Base-by-base conservation (phyloP, 2,329 filamentous ascomycete genomes). In the Metarhizium anisopliae region DNA sequence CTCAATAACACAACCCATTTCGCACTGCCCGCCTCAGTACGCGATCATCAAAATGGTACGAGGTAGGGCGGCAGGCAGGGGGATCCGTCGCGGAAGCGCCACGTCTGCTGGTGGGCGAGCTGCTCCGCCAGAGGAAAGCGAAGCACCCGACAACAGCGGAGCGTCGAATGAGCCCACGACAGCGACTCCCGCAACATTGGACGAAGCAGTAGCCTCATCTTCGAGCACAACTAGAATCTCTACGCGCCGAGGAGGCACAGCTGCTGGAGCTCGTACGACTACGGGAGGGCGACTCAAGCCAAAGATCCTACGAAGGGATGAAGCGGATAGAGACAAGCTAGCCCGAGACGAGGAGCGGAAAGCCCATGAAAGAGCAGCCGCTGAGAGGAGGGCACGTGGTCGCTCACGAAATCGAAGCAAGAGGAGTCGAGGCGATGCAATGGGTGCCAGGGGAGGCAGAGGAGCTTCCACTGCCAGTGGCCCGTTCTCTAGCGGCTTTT, bases 291-390 rank as follows among this genome's bases (percentile, higher is more conserved):
- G 77, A 42, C 78, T 79, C 53, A 72, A 72, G 53, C 77, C 77
- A 35, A 78, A 73, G 60, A 76, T 74, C 57, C 63, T 78, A 51
- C 72, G 77, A 54, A 69, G 77, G 72, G 76, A 79, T 66, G 77
- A 78, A 55, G 72, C 74, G 6, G 76, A 79, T 53, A 69, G 77
- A 63, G 75, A 77, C 54, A 72, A 61, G 52, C 65, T 80, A 10
- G 77, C 77, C 50, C 68, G 72, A 13, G 69, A 73, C 54, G 74
- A 76, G 58, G 69, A 73, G 54, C 68, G 74, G 56, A 76, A 76
- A 59, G 71, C 73, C 2, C 70, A 59, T 38, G 71, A 73, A 51
- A 68, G 71, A 51, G 71, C 69, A 4, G 72, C 72, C 4, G 72
- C 72, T 29, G 72, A 74, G 64, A 66, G 68, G 20, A 67, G 66